Evolutionary conservation across 805 yeast species (phyloP), one percentile per base, ranked within the genome.

Genomic region (Blastobotrys parvus): DNA sequence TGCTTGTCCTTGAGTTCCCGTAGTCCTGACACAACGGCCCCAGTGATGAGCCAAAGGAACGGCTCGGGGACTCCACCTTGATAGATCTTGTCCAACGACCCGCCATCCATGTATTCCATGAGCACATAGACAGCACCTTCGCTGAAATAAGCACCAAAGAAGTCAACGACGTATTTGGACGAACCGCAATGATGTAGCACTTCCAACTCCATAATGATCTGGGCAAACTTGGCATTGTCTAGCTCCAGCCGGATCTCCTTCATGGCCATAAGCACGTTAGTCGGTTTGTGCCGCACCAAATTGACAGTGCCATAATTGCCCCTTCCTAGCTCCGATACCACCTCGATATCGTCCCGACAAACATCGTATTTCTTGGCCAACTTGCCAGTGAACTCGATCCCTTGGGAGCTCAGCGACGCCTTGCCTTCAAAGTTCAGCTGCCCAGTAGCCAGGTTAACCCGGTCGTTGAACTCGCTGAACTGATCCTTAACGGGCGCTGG

Each of bases 121-220:
- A 97, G 92, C 86, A 90, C 87, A 65, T 89, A 92, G 21, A 90
- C 98, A 0, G 97, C 95, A 38, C 97, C 96, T 64, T 92, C 98
- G 25, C 87, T 87, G 59, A 90, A 92, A 58, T 90, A 90, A 13
- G 98, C 98, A 35, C 98, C 98, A 58, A 85, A 92, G 56, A 92
- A 92, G 56, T 90, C 97, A 33, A 92, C 96, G 59, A 92, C 89
- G 60, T 78, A 86, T n/a, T n/a, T n/a, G 2, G 92, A 94, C 13
- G 94, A 81, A 51, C 77, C 76, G 65, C 97, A 92, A 55, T 82
- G 84, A 65, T 92, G 97, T 50, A 92, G 71, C 42, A 92, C 82
- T 56, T 92, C 97, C 48, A 92, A 69, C 62, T 92, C 98, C 97
- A 92, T 92, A 54, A 92, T 68, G 51, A 92, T 92, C 58, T 92